A percentile compares a stretch with the other conserved stretches of the same genome.
Conservation (phyloP, 768 basidiomycete species). For the Myochromella boudieri region DNA sequence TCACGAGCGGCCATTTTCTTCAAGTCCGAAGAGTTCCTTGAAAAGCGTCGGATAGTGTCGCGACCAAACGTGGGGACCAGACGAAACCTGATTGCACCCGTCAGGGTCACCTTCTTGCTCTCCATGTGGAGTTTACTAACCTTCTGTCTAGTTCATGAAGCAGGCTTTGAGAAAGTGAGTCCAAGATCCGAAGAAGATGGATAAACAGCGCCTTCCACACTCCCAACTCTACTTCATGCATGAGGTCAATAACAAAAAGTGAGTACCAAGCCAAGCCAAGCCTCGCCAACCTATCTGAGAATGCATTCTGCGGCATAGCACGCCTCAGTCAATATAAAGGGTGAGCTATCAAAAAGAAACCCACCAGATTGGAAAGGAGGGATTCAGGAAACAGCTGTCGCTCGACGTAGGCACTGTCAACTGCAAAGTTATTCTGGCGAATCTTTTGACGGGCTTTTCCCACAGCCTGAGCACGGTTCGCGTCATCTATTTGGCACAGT, state of each 20-base stretch:
- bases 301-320: too few relatives aligned
- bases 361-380: constrained; percentile 13
- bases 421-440: background rate
- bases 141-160: background rate
- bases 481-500: background rate
- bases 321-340: too few relatives aligned
- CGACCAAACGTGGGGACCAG: background rate
- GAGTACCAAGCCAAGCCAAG: background rate
- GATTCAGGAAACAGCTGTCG: constrained; percentile 8
- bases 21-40: background rate
- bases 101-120: background rate
- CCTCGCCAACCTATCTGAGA: too few relatives aligned
- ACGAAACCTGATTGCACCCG: background rate
- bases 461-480: background rate
- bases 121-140: background rate
- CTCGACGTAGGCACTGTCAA: constrained; percentile 13
- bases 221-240: too few relatives aligned
- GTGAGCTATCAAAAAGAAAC: too few relatives aligned
- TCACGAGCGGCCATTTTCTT: background rate
- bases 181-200: background rate
- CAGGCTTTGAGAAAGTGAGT: background rate
- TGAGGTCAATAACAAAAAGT: background rate
- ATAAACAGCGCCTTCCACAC: too few relatives aligned
- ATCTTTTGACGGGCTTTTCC: constrained; percentile 1
- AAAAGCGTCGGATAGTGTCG: background rate